Evolutionary conservation across 805 yeast species (phyloP).

Genomic region (Maudiozyma barnettii): DNA sequence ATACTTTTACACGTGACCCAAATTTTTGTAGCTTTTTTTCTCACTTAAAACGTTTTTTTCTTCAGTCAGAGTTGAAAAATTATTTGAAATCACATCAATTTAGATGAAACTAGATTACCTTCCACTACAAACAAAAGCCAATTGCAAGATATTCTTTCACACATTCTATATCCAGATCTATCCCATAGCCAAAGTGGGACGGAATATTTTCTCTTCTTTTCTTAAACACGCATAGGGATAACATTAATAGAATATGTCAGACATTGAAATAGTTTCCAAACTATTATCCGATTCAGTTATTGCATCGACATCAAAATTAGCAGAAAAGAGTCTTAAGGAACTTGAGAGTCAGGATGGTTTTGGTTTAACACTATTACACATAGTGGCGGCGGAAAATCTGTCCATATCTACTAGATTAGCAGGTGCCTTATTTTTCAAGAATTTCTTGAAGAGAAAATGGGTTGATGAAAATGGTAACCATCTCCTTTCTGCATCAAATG

Average conservation of each 20-base stretch:
- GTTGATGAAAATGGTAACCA: conserved; percentile 82
- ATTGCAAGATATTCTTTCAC: too few relatives aligned
- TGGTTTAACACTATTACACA: conserved; percentile 61
- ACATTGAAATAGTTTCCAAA: conserved; percentile 43
- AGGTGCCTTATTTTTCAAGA: conserved; percentile 84
- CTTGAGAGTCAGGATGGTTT: conserved; percentile 67
- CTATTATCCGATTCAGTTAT: conserved; percentile 54
- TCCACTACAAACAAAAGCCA: too few relatives aligned
- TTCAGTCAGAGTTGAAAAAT: too few relatives aligned
- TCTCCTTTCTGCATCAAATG: conserved; percentile 50
- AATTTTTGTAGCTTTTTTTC: too few relatives aligned
- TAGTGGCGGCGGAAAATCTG: conserved; percentile 55
- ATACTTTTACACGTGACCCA: too few relatives aligned
- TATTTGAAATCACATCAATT: too few relatives aligned
- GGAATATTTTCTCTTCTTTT: too few relatives aligned
- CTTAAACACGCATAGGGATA: too few relatives aligned
- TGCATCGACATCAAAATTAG: conserved; percentile 53
- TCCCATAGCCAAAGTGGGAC: neutral
- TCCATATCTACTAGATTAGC: conserved; percentile 63
- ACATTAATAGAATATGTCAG: conserved; percentile 29
- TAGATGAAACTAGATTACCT: too few relatives aligned
- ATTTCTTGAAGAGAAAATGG: conserved; percentile 78
- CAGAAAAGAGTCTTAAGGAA: conserved; percentile 55
- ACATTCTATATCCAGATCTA: too few relatives aligned
- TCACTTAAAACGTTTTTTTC: too few relatives aligned